Conservation (phyloP, 768 basidiomycete genomes). For the Amanita thiersii region DNA sequence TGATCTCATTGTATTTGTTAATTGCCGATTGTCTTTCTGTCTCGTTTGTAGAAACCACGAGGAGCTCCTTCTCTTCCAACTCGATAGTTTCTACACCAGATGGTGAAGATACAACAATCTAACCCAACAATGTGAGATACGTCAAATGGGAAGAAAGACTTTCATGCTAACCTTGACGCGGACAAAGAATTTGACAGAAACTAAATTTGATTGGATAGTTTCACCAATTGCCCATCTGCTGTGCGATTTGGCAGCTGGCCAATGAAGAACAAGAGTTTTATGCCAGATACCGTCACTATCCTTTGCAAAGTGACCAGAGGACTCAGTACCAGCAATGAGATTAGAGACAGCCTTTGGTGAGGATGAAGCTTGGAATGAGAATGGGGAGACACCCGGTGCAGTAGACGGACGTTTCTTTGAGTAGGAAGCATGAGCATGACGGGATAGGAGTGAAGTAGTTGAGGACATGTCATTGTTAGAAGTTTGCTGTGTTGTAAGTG, state of each 20-base stretch:
- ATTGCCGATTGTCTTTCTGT: slow-evolving; percentile 58
- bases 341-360: slow-evolving; percentile 36
- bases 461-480: slow-evolving; percentile 13
- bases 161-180: slow-evolving; percentile 57
- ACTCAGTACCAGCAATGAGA: slow-evolving; percentile 50
- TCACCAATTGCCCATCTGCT: slow-evolving; percentile 78
- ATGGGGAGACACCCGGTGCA: slow-evolving; percentile 21
- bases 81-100: slow-evolving; percentile 62
- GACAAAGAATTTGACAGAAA: slow-evolving; percentile 61
- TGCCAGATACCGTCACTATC: slow-evolving; percentile 53
- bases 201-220: slow-evolving; percentile 58
- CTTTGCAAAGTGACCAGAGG: slow-evolving; percentile 46
- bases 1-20: slow-evolving; percentile 44
- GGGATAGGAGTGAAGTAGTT: slow-evolving; percentile 20
- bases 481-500: slow-evolving; percentile 15
- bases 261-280: slow-evolving; percentile 61
- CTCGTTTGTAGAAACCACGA: slow-evolving; percentile 62
- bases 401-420: slow-evolving; percentile 8
- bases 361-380: slow-evolving; percentile 14
- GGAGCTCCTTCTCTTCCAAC: slow-evolving; percentile 59
- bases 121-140: slow-evolving; percentile 10
- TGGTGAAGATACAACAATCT: slow-evolving; percentile 45
- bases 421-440: neutral
- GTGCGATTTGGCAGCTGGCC: slow-evolving; percentile 61
- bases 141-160: slow-evolving; percentile 10